Conservation (phyloP, 129 eudicot genomes). For the Mikania micrantha region DNA sequence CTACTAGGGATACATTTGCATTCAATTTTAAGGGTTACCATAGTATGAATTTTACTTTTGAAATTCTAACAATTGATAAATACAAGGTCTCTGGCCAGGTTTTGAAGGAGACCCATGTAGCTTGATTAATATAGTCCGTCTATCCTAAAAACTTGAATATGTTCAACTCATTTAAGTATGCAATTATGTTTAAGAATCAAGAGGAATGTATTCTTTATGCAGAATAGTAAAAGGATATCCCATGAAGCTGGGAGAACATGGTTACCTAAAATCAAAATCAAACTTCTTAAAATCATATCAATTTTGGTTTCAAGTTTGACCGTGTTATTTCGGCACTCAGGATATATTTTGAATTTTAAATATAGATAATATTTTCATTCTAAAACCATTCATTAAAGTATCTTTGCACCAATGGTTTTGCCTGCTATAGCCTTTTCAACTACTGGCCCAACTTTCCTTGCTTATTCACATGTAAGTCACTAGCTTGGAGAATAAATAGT, state of each 20-base stretch:
- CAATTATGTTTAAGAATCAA: background rate
- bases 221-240: background rate
- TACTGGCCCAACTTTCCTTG: background rate
- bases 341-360: background rate
- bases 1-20: background rate
- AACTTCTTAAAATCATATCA: background rate
- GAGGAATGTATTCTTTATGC: background rate
- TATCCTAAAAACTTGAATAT: background rate
- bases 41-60: background rate
- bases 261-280: background rate
- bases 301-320: background rate
- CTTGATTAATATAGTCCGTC: background rate
- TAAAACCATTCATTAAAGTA: background rate
- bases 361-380: background rate
- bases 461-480: background rate
- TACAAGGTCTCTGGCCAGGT: background rate
- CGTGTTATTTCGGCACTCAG: background rate
- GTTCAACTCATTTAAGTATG: background rate
- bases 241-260: background rate
- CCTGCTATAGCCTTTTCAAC: background rate
- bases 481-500: background rate
- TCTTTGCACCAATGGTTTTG: background rate
- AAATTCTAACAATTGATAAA: background rate
- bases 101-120: background rate
- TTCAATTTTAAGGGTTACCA: background rate